Evolutionary conservation across 2,329 filamentous ascomycete genomes (phyloP), one percentile per base, ranked within the genome.

Genomic region (Erysiphe pulchra): DNA sequence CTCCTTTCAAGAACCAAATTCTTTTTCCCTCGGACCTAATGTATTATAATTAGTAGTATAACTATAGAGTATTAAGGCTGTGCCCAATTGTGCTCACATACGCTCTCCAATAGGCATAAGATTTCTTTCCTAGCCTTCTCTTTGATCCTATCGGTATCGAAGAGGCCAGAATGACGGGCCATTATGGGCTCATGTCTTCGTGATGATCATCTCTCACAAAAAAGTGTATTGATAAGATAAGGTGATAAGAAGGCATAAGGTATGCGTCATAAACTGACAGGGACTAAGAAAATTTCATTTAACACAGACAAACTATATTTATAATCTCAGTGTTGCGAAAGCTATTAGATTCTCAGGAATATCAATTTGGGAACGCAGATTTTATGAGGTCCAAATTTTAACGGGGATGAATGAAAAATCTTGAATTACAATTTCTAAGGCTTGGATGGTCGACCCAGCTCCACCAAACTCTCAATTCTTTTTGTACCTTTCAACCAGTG

Each of bases 21-120:
- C 70, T 98, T 98, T 73, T 95, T 98, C 54, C 92, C 92, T 59
- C 87, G 82, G 52, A 95, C 84, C 90, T 98, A 58, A 40, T 45
- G 13, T n/a, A 34, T 34, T 7, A 34, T 34, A n/a, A n/a, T 34
- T 34, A 34, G 33, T 8, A 14, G 33, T 34, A n/a, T 13, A 34
- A 34, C 12, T 34, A 49, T 47, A 45, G 43, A 48, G 48, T 39
- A 11, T 9, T 24, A 2, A 4, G 9, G 17, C 33, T 34, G 33
- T 14, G 33, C 24, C 7, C 8, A 28, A 28, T 28, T 28, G 6
- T 34, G n/a, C 13, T n/a, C 59, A 81, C 85, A 74, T 80, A 98
- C 90, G 62, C 81, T 79, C 72, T 95, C 87, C 50, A 98, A 78
- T 55, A 95, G 75, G 63, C 80, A 77, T 54, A 98, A 70, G 53